phyloP scores from a whole-genome alignment of 2,329 filamentous ascomycete species.

The Diaporthe batatas region DNA sequence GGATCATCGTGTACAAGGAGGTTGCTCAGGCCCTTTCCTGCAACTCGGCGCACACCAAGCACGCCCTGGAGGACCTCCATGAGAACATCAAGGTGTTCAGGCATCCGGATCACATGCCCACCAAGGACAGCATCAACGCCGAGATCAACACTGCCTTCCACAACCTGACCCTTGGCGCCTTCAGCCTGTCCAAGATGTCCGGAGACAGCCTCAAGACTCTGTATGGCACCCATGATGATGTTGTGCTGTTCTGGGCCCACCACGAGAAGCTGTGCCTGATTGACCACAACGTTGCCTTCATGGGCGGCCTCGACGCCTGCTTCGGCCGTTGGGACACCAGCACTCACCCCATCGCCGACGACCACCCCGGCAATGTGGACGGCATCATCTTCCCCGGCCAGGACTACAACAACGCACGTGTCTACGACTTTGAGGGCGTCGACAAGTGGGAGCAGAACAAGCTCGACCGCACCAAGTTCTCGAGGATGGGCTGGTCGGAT shows the following conservation, averaged over 20 bases:
- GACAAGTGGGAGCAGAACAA: conserved; percentile 87
- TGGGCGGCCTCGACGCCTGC: conserved; percentile 90
- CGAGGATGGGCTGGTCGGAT: conserved; percentile 94
- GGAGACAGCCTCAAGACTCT: conserved; percentile 80
- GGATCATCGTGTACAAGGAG: conserved; percentile 94
- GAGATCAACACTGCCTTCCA: conserved; percentile 43
- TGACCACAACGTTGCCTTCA: conserved; percentile 85
- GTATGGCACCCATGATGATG: conserved; percentile 84
- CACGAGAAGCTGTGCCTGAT: conserved; percentile 92
- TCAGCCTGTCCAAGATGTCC: conserved; percentile 75
- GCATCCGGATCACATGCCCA: conserved; percentile 89
- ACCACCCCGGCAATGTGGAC: conserved; percentile 82
- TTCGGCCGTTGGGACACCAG: conserved; percentile 93
- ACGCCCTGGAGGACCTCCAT: conserved; percentile 80
- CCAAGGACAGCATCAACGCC: conserved; percentile 58
- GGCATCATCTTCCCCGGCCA: conserved; percentile 87
- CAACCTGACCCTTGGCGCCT: conserved; percentile 58
- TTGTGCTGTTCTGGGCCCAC: conserved; percentile 92
- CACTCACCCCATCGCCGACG: conserved; percentile 86
- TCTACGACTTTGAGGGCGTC: conserved; percentile 86
- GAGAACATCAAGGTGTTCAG: conserved; percentile 90
- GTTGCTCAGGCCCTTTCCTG: conserved; percentile 81
- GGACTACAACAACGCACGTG: conserved; percentile 90
- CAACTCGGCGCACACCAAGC: conserved; percentile 77
- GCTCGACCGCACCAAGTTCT: conserved; percentile 81